Conservation (phyloP, 495 filamentous ascomycete species). For the Neurospora sp. region DNA sequence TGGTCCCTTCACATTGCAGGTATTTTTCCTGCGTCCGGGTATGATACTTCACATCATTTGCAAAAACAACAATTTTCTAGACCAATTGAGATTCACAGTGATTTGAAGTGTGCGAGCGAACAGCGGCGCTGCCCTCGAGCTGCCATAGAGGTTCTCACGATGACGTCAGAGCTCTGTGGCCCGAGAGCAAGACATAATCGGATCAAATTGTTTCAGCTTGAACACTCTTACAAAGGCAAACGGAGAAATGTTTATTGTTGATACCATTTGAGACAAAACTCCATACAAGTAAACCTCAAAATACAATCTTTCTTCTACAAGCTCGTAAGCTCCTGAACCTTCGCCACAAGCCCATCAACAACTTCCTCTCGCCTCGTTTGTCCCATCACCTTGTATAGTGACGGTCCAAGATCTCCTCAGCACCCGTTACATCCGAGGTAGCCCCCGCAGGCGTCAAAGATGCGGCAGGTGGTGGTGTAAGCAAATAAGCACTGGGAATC, state of each 20-base stretch:
- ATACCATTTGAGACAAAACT: no score
- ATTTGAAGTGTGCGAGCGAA: background rate
- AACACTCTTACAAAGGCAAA: background rate
- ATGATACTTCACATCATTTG: background rate
- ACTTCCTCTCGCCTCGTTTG: background rate
- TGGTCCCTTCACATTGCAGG: background rate
- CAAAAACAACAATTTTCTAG: background rate
- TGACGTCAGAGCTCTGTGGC: background rate
- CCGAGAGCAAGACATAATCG: background rate
- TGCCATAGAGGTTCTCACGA: background rate
- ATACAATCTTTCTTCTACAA: background rate
- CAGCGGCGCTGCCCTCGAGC: background rate
- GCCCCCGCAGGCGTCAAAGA: slow-evolving; percentile 34
- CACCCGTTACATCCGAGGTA: background rate
- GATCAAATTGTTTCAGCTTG: background rate
- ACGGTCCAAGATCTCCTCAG: background rate
- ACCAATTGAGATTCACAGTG: background rate
- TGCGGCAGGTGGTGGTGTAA: slow-evolving; percentile 61
- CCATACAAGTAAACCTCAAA: no score
- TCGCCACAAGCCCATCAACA: slow-evolving; percentile 11
- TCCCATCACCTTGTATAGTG: no score
- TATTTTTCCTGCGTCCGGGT: background rate
- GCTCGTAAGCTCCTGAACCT: slow-evolving; percentile 9
- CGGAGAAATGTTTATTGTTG: no score
- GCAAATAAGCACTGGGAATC: slow-evolving; percentile 58